phyloP scores from a whole-genome alignment of 768 basidiomycete genomes.

The Tulasnella sp. region DNA sequence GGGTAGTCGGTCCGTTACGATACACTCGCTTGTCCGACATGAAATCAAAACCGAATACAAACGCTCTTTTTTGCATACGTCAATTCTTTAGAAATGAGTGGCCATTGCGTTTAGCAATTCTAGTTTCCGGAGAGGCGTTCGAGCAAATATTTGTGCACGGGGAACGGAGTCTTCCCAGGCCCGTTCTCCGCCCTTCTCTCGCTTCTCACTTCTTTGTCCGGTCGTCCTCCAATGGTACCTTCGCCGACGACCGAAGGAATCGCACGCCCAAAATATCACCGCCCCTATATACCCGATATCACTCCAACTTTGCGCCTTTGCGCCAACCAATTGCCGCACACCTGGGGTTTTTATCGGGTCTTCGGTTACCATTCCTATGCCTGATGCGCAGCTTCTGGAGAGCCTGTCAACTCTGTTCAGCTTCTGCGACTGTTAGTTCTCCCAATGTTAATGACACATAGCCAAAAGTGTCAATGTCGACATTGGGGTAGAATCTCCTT shows the following conservation, averaged over 20 bases:
- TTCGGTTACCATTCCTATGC: not conserved
- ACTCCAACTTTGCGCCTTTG: constrained; percentile 10
- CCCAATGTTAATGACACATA: not conserved
- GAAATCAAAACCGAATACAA: too few relatives aligned
- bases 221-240: too few relatives aligned
- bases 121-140: too few relatives aligned
- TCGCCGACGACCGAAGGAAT: not conserved
- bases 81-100: too few relatives aligned
- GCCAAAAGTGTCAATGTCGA: not conserved
- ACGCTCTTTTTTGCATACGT: too few relatives aligned
- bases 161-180: not conserved
- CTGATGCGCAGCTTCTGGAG: not conserved
- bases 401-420: not conserved
- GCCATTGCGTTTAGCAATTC: too few relatives aligned
- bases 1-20: too few relatives aligned
- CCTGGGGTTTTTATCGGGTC: not conserved
- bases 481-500: not conserved
- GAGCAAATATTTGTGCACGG: not conserved
- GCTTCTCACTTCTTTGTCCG: not conserved
- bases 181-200: not conserved
- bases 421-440: not conserved
- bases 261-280: not conserved
- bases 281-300: not conserved
- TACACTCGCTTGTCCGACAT: too few relatives aligned
- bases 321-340: not conserved